Evolutionary conservation across 2,329 filamentous ascomycete species (phyloP), one percentile per base, ranked within the genome.

Genomic region (Leptographium wingfieldii): DNA sequence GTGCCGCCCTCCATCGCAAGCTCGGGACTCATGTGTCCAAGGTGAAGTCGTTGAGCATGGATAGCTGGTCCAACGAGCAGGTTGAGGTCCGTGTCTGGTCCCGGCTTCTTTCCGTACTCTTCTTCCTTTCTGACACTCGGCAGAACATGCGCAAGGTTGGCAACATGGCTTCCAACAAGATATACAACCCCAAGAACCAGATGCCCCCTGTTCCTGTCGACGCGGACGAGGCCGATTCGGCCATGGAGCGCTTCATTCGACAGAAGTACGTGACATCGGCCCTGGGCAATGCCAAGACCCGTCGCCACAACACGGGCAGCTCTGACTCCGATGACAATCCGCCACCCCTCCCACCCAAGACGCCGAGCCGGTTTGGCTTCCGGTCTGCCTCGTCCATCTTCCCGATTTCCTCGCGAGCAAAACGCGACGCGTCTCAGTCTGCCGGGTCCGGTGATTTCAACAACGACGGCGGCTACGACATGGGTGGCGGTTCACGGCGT

Each of bases 1-100:
- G 94, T 78, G 94, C 92, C 59, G 83, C 91, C 59, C 82, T 97
- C 69, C 94, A 99, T 77, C 89, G 94, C 69, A 97, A 97, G 75
- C 79, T 99, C 69, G 94, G 94, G 63, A 97, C 94, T 49, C 94
- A 99, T 73, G 90, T 99, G 64, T 96, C 92, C 66, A 99, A 99
- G 73, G 91, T 99, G 77, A 99, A 99, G 74, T 97, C 92, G 46
- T 74, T 99, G 75, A 97, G 88, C 73, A 97, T 99, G 92, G 94
- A 99, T 74, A 94, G 87, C 66, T 99, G 94, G 94, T 85, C 88
- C 56, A 86, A 87, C 69, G 94, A 97, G 63, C 94, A 99, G 75
- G 92, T 99, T 64, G 94, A 99, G 75, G 92, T 96, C 77, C 74
- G 82, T 74, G 43, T 31, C 7, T 10, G 61, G 43, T 35, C 27